Evolutionary conservation across 768 basidiomycete species (phyloP), one percentile per base, ranked within the genome.

Genomic region (Boletellus emodensis): DNA sequence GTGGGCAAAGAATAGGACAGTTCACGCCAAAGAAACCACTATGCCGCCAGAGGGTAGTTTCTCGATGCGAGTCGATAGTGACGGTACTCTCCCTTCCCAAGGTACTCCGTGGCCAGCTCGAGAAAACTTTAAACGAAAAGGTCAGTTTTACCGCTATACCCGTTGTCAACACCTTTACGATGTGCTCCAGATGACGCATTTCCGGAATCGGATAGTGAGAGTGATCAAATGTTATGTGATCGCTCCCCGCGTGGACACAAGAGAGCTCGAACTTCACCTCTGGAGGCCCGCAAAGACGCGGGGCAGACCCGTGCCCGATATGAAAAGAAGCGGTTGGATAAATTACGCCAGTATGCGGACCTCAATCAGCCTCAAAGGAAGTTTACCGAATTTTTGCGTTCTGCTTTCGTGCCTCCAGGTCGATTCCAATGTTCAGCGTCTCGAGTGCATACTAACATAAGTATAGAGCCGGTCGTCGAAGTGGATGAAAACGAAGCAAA

Each of bases 221-320:
- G 66, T 5, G 45, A 55, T 24, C 40, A 11, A 24, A 51, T 53
- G 74, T 71, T 50, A 45, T 63, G 22, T 53, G 69, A 63, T 59
- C n/a, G 65, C 62, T 47, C 56, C 62, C 46, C 60, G 33, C 56
- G 26, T 18, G 32, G 39, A 41, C 14, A 60, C 18, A 85, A 85
- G 61, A 77, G 82, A 13, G 71, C 72, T 24, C 75, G 84, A 46
- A 82, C 75, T 1, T 59, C 68, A 2, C 77, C 83, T 20, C 79
- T 79, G 14, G 59, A 62, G 30, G 56, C 65, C 17, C 72, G 69
- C 56, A 75, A 69, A n/a, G 69, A 68, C 28, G 48, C 74, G 4
- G 69, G 70, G 41, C 33, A 15, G 33, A 22, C 18, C 20, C 69
- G 68, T 35, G 51, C 55, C 3, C 72, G 70, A 44, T 70, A 76